These are phyloP conservation scores for Apiotrichum sp. DNA, from an alignment of 1,284 basidiomycete genomes.

Conservation along the genomic window DNA sequence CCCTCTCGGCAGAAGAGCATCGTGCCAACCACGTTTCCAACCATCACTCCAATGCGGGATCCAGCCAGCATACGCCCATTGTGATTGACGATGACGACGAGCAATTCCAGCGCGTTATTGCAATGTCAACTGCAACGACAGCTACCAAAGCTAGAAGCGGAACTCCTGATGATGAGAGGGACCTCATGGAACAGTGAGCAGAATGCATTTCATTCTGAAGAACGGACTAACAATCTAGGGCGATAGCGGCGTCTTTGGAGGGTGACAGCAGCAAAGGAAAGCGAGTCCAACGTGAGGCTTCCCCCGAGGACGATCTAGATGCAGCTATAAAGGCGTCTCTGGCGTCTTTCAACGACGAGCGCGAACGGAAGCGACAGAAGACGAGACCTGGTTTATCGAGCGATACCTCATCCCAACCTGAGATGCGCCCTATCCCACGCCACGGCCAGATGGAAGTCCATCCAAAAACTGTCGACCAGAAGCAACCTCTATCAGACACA, in stretches of 20 bases:
- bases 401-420: background rate
- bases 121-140: constrained; percentile 2
- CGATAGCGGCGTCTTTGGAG: constrained; percentile 30
- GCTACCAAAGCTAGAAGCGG: constrained; percentile 16
- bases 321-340: constrained; percentile 17
- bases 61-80: constrained; percentile 5
- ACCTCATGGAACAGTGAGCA: constrained; percentile 35
- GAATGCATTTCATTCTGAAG: too few relatives aligned
- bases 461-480: too few relatives aligned
- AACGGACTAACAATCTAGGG: constrained; percentile 17
- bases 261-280: background rate
- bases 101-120: constrained; percentile 22
- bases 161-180: constrained; percentile 38
- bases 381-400: background rate
- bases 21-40: background rate
- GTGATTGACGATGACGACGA: constrained; percentile 30
- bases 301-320: constrained; percentile 14
- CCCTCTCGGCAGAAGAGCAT: constrained; percentile 25
- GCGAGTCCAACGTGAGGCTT: constrained; percentile 4
- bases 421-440: too few relatives aligned
- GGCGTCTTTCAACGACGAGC: constrained; percentile 12
- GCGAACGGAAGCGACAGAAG: constrained; percentile 6
- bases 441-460: too few relatives aligned
- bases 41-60: background rate
- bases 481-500: too few relatives aligned